phyloP scores from a whole-genome alignment of 805 yeast genomes.

The Kregervanrija fluxuum region DNA sequence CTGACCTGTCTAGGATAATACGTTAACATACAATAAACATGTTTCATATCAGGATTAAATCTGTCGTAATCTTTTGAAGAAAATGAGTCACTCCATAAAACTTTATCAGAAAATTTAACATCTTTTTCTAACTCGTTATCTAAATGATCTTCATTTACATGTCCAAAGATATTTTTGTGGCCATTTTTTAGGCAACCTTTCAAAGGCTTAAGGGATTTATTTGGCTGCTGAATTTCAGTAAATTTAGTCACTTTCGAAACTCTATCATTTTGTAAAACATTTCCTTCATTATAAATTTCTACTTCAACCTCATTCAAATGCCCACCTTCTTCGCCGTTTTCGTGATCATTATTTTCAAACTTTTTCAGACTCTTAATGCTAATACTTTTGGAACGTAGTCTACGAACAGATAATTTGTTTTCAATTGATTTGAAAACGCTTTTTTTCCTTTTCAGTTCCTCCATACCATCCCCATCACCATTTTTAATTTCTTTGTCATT shows the following conservation, averaged over 20 bases:
- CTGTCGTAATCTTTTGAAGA: slow-evolving; percentile 48
- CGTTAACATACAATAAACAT: slow-evolving; percentile 33
- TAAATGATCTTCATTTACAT: neutral
- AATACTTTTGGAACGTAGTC: no score
- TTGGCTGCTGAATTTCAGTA: neutral
- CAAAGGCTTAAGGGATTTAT: neutral
- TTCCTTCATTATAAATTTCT: neutral
- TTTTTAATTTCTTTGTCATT: neutral
- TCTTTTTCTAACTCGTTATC: neutral
- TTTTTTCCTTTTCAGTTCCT: no score
- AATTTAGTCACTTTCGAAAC: no score
- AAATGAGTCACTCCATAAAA: slow-evolving; percentile 45
- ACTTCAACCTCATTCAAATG: slow-evolving; percentile 2
- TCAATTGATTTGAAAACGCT: no score
- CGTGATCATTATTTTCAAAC: neutral
- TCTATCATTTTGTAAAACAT: no score
- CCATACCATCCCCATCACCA: neutral
- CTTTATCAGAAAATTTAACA: slow-evolving; percentile 37
- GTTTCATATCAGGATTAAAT: slow-evolving; percentile 44
- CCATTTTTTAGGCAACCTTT: slow-evolving; percentile 9
- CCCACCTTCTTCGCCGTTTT: slow-evolving; percentile 7
- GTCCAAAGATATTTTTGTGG: neutral
- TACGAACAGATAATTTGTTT: no score
- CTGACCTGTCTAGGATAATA: slow-evolving; percentile 45
- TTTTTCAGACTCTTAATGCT: neutral